A percentile compares a stretch with the other conserved stretches of the same genome.
These are phyloP conservation scores for Penicillium sclerotiorum DNA, from an alignment of 2,329 filamentous ascomycete species.

Conservation along the genomic window DNA sequence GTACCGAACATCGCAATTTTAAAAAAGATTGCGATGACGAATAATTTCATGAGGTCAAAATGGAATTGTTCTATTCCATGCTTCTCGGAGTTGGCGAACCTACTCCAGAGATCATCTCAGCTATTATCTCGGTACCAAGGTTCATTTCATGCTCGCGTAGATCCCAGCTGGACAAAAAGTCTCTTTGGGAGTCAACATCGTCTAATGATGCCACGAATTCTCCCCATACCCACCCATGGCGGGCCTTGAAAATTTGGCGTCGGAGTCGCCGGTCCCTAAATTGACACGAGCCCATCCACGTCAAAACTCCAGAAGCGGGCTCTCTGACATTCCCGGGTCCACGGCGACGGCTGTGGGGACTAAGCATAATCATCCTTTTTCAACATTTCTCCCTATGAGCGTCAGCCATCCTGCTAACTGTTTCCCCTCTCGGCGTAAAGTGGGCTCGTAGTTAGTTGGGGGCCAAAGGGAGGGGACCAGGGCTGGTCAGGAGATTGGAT, in stretches of 20 bases:
- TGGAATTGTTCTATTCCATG: too few species aligned
- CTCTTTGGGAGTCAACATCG: not conserved
- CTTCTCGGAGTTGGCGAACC: too few species aligned
- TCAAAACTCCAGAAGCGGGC: not conserved
- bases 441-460: not conserved
- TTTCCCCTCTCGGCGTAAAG: not conserved
- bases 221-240: not conserved
- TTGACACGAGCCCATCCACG: not conserved
- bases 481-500: conserved; percentile 10
- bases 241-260: conserved; percentile 8
- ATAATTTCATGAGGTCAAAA: too few species aligned
- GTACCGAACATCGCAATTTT: too few species aligned
- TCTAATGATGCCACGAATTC: not conserved
- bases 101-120: too few species aligned
- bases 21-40: too few species aligned
- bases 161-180: not conserved
- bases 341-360: conserved; percentile 13
- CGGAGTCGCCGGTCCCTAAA: conserved; percentile 15
- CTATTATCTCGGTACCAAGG: too few species aligned
- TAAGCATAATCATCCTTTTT: conserved; percentile 13
- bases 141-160: too few species aligned
- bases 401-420: not conserved
- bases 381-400: not conserved
- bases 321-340: conserved; percentile 10
- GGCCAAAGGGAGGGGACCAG: not conserved